Base-by-base conservation (phyloP, 2,329 filamentous ascomycete species). In the Xylariaceae sp. region DNA sequence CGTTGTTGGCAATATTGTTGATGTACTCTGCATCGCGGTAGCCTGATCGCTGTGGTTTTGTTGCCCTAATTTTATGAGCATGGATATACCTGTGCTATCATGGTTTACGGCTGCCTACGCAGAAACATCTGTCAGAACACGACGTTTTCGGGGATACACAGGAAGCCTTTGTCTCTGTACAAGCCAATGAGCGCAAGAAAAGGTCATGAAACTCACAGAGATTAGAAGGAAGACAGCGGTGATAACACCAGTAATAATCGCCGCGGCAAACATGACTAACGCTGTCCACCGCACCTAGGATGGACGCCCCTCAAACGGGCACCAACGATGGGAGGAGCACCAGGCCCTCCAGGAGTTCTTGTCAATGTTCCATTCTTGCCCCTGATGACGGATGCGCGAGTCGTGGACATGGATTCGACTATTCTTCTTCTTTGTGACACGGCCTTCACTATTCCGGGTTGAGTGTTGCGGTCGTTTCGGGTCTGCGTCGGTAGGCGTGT, bases 221-320 rank as follows among this genome's bases (percentile, higher is more conserved):
- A 49, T 49, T 1, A 50, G 17, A 23, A 49, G 53, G n/a, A 53
- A 36, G 16, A 53, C 14, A 12, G 36, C 43, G 4, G 24, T 36
- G 23, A 53, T 11, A 9, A 46, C 9, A 7, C 55, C 4, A 19
- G 26, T 24, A 23, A 52, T 2, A 7, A 53, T 26, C 14, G 29
- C 2, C 3, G 52, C 19, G n/a, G 31, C 12, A 28, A 58, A 49
- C 12, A 28, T 29, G 28, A 44, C n/a, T 11, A 46, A 8, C 17
- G 49, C 36, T 26, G 24, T 12, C 55, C 50, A 56, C 28, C 46
- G 52, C 43, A 58, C 43, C 58, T 45, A 58, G 37, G 36, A 45
- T 24, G 50, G 55, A 12, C 24, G 51, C 24, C 56, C 37, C 34
- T 53, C 26, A 39, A 61, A 45, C 14, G 29, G 21, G 12, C 46